Conservation (phyloP, 495 filamentous ascomycete genomes). For the Neurospora africana region DNA sequence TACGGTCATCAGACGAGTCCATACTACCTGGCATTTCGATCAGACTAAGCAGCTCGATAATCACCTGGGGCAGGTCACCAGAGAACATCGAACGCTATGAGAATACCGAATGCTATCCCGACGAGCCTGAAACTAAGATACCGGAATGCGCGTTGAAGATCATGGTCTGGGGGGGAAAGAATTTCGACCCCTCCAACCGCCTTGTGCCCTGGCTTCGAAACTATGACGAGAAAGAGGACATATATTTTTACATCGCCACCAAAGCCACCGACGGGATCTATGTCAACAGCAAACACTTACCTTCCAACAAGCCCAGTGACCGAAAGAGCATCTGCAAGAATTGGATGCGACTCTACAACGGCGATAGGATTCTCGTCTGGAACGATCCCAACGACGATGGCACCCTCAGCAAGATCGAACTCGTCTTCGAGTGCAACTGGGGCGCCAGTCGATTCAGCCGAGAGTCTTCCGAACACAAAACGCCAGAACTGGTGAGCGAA, state of each 20-base stretch:
- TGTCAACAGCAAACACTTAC: constrained; percentile 56
- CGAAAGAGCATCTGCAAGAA: constrained; percentile 19
- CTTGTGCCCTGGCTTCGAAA: constrained; percentile 24
- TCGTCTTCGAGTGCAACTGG: constrained; percentile 38
- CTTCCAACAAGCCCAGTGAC: constrained; percentile 23
- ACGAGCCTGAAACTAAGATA: constrained; percentile 49
- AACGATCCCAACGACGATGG: background rate
- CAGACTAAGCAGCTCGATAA: constrained; percentile 50
- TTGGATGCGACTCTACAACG: constrained; percentile 60
- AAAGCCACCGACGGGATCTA: constrained; percentile 59
- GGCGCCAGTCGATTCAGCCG: constrained; percentile 31
- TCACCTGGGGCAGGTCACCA: constrained; percentile 62
- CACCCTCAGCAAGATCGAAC: constrained; percentile 20
- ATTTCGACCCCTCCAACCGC: constrained; percentile 41
- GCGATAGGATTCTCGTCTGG: constrained; percentile 62
- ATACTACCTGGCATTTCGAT: constrained; percentile 42
- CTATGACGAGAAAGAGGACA: constrained; percentile 33
- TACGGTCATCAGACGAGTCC: background rate
- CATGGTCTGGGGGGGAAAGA: constrained; percentile 51
- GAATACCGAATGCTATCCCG: constrained; percentile 52
- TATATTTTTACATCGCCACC: constrained; percentile 60
- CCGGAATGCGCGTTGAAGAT: constrained; percentile 76
- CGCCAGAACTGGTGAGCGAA: constrained; percentile 6
- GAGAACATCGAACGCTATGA: constrained; percentile 51
- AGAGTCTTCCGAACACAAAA: constrained; percentile 5